These are phyloP conservation scores for Neophaeococcomyces aloes DNA, from an alignment of 2,329 filamentous ascomycete species.

Conservation along the genomic window DNA sequence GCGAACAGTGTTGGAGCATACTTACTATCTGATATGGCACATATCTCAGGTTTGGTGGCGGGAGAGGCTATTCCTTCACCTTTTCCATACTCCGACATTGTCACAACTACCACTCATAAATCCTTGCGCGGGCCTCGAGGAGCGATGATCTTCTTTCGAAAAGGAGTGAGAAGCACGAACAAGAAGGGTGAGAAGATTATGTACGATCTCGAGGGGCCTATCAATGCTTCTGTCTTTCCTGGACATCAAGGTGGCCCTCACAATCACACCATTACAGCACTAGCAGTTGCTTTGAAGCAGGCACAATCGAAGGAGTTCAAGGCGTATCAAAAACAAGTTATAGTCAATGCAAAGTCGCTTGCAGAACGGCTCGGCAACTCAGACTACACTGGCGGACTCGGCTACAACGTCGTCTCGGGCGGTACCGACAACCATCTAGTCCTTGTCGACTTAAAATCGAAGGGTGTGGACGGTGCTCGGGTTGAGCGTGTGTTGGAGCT, in stretches of 20 bases:
- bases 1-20: conserved; percentile 88
- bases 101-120: conserved; percentile 98
- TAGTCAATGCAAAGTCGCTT: conserved; percentile 83
- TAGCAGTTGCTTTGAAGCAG: conserved; percentile 90
- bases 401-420: conserved; percentile 82
- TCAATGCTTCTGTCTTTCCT: conserved; percentile 95
- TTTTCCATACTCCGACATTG: conserved; percentile 82
- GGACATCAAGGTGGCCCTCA: conserved; percentile 96
- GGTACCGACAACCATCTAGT: conserved; percentile 98
- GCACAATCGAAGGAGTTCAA: conserved; percentile 82
- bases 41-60: conserved; percentile 88
- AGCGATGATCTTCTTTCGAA: conserved; percentile 97
- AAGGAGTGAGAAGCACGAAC: conserved; percentile 73
- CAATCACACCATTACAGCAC: conserved; percentile 96
- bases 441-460: conserved; percentile 79
- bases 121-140: conserved; percentile 88
- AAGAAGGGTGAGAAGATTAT: conserved; percentile 77
- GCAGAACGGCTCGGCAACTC: conserved; percentile 57
- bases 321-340: conserved; percentile 79
- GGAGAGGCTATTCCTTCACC: conserved; percentile 84
- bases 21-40: conserved; percentile 90
- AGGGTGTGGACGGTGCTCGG: conserved; percentile 77
- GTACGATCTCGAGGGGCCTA: conserved; percentile 85
- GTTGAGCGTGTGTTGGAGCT: conserved; percentile 94
- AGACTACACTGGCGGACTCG: conserved; percentile 57